Conservation (phyloP, 75 land plant species). For the Selaginella tamariscina region DNA sequence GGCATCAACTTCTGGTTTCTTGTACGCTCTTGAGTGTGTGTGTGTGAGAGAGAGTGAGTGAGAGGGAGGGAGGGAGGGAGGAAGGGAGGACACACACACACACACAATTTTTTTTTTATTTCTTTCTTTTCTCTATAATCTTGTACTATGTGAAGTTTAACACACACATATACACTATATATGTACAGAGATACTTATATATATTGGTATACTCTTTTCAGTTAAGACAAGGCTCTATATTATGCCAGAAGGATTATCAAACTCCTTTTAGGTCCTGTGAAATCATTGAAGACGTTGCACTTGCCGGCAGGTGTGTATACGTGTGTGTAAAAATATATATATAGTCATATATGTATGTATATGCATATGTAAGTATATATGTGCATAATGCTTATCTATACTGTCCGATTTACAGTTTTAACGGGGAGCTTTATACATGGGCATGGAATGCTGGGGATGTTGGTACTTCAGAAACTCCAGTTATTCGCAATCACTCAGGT, state of each 20-base stretch:
- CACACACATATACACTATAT: not conserved
- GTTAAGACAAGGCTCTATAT: conserved; percentile 21
- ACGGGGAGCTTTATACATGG: conserved; percentile 7
- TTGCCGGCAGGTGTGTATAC: conserved; percentile 40
- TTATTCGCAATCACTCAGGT: too few relatives aligned
- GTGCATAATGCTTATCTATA: too few relatives aligned
- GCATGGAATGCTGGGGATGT: not conserved
- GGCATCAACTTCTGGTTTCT: conserved; percentile 24
- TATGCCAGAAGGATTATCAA: conserved; percentile 20
- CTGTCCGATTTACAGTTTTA: too few relatives aligned
- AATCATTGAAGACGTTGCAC: conserved; percentile 19
- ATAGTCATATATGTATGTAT: too few relatives aligned
- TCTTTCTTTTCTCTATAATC: not conserved
- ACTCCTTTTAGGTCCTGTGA: conserved; percentile 31
- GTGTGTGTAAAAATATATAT: too few relatives aligned
- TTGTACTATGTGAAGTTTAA: not conserved
- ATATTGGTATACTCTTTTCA: not conserved
- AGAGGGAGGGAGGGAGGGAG: not conserved
- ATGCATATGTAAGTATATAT: too few relatives aligned
- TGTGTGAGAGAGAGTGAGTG: too few relatives aligned
- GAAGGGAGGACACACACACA: not conserved
- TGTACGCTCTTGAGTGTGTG: conserved; percentile 28
- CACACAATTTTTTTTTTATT: not conserved
- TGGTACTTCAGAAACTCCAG: not conserved
- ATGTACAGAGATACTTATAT: not conserved